Conservation (phyloP, 2,329 filamentous ascomycete species). For the Pseudogymnoascus sp. region DNA sequence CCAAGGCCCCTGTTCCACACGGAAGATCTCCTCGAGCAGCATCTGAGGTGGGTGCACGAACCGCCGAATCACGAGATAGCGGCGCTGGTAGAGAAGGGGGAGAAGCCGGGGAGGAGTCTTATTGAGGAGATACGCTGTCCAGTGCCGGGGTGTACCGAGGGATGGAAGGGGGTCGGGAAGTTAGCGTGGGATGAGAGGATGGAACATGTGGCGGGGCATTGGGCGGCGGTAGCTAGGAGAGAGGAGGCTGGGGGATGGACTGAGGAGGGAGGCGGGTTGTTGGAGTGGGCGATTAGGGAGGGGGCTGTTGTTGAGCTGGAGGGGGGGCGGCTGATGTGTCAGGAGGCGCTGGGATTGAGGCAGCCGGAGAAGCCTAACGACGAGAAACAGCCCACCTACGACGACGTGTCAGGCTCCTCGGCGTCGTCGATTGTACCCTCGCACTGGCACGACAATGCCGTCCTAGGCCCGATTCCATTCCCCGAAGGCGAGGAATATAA, state of each 20-base stretch:
- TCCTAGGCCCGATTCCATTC: too few relatives aligned
- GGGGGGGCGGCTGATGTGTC: neutral
- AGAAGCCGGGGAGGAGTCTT: neutral
- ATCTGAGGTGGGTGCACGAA: constrained; percentile 77
- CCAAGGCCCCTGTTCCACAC: constrained; percentile 60
- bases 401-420: neutral
- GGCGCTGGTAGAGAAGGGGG: neutral
- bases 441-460: too few relatives aligned
- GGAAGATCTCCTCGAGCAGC: constrained; percentile 86
- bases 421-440: too few relatives aligned
- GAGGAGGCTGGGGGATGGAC: neutral
- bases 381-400: neutral
- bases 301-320: neutral
- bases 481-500: too few relatives aligned
- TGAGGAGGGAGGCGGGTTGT: neutral
- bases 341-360: neutral
- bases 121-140: neutral
- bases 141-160: neutral
- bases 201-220: constrained; percentile 79
- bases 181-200: constrained; percentile 66
- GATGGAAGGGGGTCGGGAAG: neutral
- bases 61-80: constrained; percentile 29
- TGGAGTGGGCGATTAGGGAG: neutral
- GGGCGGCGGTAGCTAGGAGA: constrained; percentile 43
- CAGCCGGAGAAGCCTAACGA: neutral